Evolutionary conservation across 2,329 filamentous ascomycete genomes (phyloP).

Genomic region (Lasiodiplodia theobromae): DNA sequence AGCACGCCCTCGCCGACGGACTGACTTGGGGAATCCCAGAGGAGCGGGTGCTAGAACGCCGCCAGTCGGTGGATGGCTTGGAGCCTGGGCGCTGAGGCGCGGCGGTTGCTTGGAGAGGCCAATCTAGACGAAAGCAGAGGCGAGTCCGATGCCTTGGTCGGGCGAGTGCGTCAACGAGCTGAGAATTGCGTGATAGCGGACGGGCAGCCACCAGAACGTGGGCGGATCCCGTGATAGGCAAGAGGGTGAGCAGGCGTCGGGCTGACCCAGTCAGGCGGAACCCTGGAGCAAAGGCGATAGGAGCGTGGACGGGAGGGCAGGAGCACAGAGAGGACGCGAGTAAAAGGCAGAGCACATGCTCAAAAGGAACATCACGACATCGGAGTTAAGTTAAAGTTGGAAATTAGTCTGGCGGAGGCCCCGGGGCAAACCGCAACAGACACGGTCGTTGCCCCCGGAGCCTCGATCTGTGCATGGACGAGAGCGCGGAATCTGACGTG

Average conservation of each 20-base stretch:
- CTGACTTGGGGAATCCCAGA: slow-evolving; percentile 11
- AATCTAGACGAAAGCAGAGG: slow-evolving; percentile 21
- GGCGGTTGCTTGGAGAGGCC: neutral
- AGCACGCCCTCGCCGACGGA: slow-evolving; percentile 1
- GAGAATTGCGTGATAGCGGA: slow-evolving; percentile 24
- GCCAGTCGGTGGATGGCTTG: slow-evolving; percentile 22
- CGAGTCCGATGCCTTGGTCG: slow-evolving; percentile 6
- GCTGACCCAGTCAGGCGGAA: slow-evolving; percentile 21
- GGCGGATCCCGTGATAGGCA: slow-evolving; percentile 18
- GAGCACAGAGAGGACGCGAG: neutral
- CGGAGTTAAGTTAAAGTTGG: slow-evolving; percentile 26
- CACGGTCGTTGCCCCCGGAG: neutral
- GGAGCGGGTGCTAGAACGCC: slow-evolving; percentile 8
- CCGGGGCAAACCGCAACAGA: neutral
- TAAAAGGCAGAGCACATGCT: slow-evolving; percentile 2
- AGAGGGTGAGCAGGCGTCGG: slow-evolving; percentile 1
- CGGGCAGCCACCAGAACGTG: slow-evolving; percentile 8
- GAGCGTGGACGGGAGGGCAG: neutral
- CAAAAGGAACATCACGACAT: slow-evolving; percentile 20
- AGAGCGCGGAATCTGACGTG: slow-evolving; percentile 19
- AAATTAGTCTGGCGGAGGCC: slow-evolving; percentile 21
- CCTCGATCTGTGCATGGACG: slow-evolving; percentile 4
- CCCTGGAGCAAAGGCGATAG: neutral
- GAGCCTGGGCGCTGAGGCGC: slow-evolving; percentile 10
- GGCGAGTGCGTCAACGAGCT: slow-evolving; percentile 14